phyloP scores from a whole-genome alignment of 2,329 filamentous ascomycete genomes.

The Colletotrichum euphorbiae region DNA sequence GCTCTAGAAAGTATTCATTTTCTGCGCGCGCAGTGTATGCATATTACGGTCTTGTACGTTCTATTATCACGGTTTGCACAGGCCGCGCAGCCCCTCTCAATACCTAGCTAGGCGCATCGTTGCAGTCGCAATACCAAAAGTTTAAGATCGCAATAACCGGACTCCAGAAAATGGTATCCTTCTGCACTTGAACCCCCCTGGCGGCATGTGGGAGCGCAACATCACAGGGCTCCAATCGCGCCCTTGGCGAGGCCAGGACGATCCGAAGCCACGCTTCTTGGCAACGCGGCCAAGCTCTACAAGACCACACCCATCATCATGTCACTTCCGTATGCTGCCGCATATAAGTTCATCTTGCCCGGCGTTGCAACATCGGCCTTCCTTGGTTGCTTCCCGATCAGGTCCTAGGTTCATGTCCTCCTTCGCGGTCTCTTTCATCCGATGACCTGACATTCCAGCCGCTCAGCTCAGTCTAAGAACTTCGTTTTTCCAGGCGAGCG shows the following conservation, averaged over 20 bases:
- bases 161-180: constrained; percentile 26
- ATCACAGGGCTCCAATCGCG: constrained; percentile 30
- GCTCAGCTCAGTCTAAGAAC: not conserved
- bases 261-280: constrained; percentile 39
- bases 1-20: no score
- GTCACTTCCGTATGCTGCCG: constrained; percentile 9
- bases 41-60: no score
- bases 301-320: constrained; percentile 27
- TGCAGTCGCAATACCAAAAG: no score
- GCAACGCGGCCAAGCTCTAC: constrained; percentile 36
- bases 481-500: not conserved
- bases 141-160: no score
- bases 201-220: constrained; percentile 34
- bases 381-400: not conserved
- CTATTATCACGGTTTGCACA: no score
- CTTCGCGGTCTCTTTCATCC: not conserved
- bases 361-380: not conserved
- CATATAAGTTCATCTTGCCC: constrained; percentile 31
- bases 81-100: no score
- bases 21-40: no score
- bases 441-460: not conserved
- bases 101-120: no score
- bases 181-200: constrained; percentile 6
- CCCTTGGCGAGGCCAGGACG: constrained; percentile 36
- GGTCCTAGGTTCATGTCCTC: constrained; percentile 2